These are phyloP conservation scores for Hsuehochloa calcarea DNA, from an alignment of 176 grass and related monocot species.

Conservation along the genomic window DNA sequence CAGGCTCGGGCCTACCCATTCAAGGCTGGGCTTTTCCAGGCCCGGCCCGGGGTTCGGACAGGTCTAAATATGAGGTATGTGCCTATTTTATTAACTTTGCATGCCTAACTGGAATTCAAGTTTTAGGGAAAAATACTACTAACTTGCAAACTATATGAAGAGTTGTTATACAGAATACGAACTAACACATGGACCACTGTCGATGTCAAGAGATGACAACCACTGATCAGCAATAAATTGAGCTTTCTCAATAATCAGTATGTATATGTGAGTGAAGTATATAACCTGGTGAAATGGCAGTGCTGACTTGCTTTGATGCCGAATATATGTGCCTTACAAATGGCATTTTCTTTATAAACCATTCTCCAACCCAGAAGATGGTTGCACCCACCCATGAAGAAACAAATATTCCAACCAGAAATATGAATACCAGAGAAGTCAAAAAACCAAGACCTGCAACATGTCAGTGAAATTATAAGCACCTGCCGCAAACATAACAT, in stretches of 20 bases:
- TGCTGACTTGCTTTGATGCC: slow-evolving; percentile 98
- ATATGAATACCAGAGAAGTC: slow-evolving; percentile 94
- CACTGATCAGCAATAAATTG: not conserved
- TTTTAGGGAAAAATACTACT: not conserved
- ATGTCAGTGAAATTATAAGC: slow-evolving; percentile 12
- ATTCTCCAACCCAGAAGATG: slow-evolving; percentile 96
- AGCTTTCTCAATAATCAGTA: not conserved
- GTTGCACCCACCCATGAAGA: slow-evolving; percentile 95
- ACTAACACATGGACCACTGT: not conserved
- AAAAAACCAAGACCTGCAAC: slow-evolving; percentile 96
- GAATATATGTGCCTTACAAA: slow-evolving; percentile 95
- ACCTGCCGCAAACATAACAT: not conserved
- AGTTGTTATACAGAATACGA: not conserved
- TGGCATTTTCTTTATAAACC: slow-evolving; percentile 95
- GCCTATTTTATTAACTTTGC: not conserved
- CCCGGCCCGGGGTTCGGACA: too few species aligned
- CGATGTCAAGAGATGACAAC: not conserved
- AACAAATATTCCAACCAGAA: slow-evolving; percentile 98
- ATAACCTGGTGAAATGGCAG: slow-evolving; percentile 97
- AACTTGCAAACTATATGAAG: not conserved
- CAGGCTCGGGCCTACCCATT: too few species aligned
- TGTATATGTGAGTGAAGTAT: not conserved
- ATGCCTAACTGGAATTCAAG: slow-evolving; percentile 4
- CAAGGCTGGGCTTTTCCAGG: too few species aligned
- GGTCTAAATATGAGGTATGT: not conserved